phyloP scores from a whole-genome alignment of 257 asterid species.

The Forsythia suspensa region DNA sequence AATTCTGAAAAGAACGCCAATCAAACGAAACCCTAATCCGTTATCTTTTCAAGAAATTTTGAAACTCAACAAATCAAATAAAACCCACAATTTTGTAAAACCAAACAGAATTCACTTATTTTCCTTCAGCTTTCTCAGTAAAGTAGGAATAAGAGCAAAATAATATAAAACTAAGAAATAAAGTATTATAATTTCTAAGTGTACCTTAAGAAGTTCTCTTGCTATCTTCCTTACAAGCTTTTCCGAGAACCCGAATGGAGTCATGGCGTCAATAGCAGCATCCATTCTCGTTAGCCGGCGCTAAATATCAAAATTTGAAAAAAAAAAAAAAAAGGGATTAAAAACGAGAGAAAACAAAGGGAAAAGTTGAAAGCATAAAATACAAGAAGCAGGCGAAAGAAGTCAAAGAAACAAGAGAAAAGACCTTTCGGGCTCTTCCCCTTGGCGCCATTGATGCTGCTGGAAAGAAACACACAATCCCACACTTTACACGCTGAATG shows the following conservation, averaged over 20 bases:
- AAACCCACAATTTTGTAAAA: not conserved
- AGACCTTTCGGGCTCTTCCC: not conserved
- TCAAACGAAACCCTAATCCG: not conserved
- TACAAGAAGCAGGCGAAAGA: not conserved
- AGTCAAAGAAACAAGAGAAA: not conserved
- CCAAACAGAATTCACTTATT: not conserved
- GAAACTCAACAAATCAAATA: not conserved
- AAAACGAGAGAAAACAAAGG: not conserved
- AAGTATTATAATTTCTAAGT: not conserved
- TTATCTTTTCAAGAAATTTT: not conserved
- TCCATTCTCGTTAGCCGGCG: conserved; percentile 51
- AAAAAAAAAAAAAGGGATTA: not conserved
- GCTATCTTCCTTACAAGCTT: conserved; percentile 23
- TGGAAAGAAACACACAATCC: not conserved
- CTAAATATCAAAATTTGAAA: conserved; percentile 23
- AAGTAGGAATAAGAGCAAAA: too few species aligned
- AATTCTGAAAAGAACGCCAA: not conserved
- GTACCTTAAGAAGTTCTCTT: conserved; percentile 48
- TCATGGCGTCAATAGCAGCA: conserved; percentile 71
- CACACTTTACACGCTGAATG: not conserved
- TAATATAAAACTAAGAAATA: too few species aligned
- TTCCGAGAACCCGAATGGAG: conserved; percentile 38
- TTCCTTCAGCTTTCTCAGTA: not conserved
- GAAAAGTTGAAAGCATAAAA: not conserved
- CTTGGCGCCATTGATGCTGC: not conserved